These are phyloP conservation scores for Myxozyma nipponensis DNA, from an alignment of 805 yeast genomes.

Conservation along the genomic window DNA sequence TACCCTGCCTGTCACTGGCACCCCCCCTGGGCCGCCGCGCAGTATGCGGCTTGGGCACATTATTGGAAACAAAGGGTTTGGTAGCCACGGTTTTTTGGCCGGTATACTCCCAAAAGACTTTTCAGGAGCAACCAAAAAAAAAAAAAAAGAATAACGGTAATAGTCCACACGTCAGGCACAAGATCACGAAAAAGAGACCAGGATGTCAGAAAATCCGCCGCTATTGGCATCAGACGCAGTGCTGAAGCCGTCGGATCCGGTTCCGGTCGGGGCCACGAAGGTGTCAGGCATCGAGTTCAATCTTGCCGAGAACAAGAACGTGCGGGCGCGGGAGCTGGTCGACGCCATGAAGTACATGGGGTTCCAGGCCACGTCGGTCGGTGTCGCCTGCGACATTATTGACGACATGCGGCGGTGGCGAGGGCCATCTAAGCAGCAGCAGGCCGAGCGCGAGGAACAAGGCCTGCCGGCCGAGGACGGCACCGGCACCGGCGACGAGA, in stretches of 20 bases:
- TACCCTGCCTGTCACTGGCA: no score
- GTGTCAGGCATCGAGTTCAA: slow-evolving; percentile 91
- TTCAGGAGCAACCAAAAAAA: no score
- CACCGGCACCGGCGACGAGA: slow-evolving; percentile 41
- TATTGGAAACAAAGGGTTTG: no score
- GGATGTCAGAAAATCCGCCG: slow-evolving; percentile 6
- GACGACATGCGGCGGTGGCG: slow-evolving; percentile 92
- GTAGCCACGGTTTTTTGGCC: no score
- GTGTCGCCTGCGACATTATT: slow-evolving; percentile 87
- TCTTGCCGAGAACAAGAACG: slow-evolving; percentile 65
- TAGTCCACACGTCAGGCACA: neutral
- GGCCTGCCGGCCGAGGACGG: slow-evolving; percentile 64
- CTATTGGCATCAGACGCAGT: slow-evolving; percentile 82
- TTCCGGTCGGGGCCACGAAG: slow-evolving; percentile 71
- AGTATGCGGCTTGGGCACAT: no score
- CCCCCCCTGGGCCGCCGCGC: no score
- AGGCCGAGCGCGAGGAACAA: slow-evolving; percentile 45
- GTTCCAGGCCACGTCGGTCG: slow-evolving; percentile 86
- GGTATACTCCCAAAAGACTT: no score
- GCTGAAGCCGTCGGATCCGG: slow-evolving; percentile 76
- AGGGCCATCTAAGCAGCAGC: slow-evolving; percentile 49
- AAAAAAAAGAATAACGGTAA: no score
- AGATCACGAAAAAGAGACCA: neutral
- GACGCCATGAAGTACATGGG: slow-evolving; percentile 92
- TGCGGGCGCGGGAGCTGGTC: slow-evolving; percentile 75